phyloP scores from a whole-genome alignment of 257 asterid genomes.

The Buddleja alternifolia region DNA sequence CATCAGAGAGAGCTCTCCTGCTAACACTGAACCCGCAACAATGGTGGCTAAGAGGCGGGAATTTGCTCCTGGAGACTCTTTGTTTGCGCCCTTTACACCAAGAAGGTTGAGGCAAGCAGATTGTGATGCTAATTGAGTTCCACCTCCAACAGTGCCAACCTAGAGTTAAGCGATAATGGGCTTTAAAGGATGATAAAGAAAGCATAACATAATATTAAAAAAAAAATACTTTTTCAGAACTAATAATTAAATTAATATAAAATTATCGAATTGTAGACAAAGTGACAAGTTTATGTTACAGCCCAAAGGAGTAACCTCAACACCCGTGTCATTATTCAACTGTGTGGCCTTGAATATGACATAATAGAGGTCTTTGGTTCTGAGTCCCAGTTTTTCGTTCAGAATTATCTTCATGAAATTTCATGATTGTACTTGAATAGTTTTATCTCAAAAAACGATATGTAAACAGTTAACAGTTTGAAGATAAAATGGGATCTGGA shows the following conservation, averaged over 20 bases:
- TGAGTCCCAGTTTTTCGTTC: no score
- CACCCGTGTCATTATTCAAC: neutral
- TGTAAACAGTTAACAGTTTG: neutral
- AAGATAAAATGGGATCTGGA: neutral
- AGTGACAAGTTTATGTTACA: neutral
- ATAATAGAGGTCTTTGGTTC: no score
- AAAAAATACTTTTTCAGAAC: neutral
- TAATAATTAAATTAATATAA: neutral
- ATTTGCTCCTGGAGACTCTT: slow-evolving; percentile 76
- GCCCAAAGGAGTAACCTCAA: slow-evolving; percentile 13
- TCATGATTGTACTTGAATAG: no score
- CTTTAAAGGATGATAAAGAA: neutral
- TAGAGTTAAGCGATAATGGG: slow-evolving; percentile 22
- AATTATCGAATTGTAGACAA: neutral
- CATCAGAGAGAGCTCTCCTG: slow-evolving; percentile 89
- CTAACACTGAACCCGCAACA: slow-evolving; percentile 81
- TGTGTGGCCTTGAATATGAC: neutral
- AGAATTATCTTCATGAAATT: no score
- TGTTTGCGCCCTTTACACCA: slow-evolving; percentile 83
- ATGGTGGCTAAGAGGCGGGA: slow-evolving; percentile 71
- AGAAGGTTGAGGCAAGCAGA: slow-evolving; percentile 89
- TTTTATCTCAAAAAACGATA: neutral
- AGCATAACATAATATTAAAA: neutral
- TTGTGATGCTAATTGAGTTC: slow-evolving; percentile 90
- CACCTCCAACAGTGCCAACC: slow-evolving; percentile 96